Conservation (phyloP, 2,329 filamentous ascomycete genomes). For the Ophiostoma ulmi region DNA sequence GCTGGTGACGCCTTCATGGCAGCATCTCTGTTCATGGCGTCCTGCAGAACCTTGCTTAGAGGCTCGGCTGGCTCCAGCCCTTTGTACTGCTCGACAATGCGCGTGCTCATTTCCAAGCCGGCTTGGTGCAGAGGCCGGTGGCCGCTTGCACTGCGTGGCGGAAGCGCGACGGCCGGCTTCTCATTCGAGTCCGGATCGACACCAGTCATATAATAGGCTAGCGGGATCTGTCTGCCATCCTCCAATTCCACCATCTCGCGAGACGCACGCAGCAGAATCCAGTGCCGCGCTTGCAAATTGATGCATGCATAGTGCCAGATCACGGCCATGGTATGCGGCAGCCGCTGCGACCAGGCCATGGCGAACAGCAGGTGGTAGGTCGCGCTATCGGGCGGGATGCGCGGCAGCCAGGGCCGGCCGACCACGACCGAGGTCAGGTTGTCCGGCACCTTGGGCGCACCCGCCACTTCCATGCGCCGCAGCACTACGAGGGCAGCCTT, state of each 20-base stretch:
- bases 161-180: not conserved
- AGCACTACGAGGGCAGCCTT: constrained; percentile 28
- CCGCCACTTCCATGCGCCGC: constrained; percentile 28
- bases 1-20: constrained; percentile 16
- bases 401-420: constrained; percentile 15
- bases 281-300: constrained; percentile 28
- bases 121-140: constrained; percentile 3
- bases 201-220: not conserved
- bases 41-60: constrained; percentile 22
- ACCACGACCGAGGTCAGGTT: not conserved
- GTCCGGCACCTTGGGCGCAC: constrained; percentile 5
- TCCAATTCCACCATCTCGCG: constrained; percentile 18
- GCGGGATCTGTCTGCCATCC: not conserved
- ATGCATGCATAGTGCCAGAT: constrained; percentile 36
- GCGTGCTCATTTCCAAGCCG: constrained; percentile 12
- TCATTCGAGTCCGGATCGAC: not conserved
- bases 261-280: constrained; percentile 31
- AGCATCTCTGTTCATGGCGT: constrained; percentile 26
- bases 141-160: constrained; percentile 1
- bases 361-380: constrained; percentile 39
- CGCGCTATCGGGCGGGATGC: constrained; percentile 18
- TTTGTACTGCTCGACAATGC: constrained; percentile 22
- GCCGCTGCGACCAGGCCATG: constrained; percentile 35
- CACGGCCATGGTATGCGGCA: constrained; percentile 33
- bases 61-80: constrained; percentile 25